These are phyloP conservation scores for Xylaria hypoxylon DNA, from an alignment of 2,329 filamentous ascomycete genomes.

Conservation along the genomic window DNA sequence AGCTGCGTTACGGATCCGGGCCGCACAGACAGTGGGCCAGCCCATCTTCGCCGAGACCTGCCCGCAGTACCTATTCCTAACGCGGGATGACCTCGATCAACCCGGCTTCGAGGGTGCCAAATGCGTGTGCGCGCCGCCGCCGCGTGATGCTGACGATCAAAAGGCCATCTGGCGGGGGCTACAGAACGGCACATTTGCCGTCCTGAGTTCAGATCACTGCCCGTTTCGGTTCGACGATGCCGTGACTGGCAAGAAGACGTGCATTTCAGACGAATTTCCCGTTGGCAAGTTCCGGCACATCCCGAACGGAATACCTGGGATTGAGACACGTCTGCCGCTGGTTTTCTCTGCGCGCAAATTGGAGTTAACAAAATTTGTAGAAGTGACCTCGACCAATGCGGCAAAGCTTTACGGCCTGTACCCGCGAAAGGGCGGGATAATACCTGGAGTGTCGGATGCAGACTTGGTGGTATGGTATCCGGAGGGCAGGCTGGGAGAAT, in stretches of 20 bases:
- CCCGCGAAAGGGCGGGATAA: conserved; percentile 61
- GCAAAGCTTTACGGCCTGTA: conserved; percentile 69
- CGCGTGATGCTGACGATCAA: conserved; percentile 60
- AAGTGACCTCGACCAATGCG: conserved; percentile 65
- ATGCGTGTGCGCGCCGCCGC: conserved; percentile 66
- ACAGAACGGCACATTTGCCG: conserved; percentile 63
- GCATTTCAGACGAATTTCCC: conserved; percentile 58
- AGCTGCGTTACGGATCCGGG: conserved; percentile 59
- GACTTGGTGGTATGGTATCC: conserved; percentile 71
- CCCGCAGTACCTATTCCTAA: conserved; percentile 67
- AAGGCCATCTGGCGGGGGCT: conserved; percentile 64
- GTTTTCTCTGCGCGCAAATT: conserved; percentile 57
- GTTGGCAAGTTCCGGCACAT: conserved; percentile 64
- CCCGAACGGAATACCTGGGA: conserved; percentile 68
- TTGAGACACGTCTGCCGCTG: conserved; percentile 67
- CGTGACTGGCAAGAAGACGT: conserved; percentile 60
- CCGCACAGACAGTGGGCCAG: conserved; percentile 60
- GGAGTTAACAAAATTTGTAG: conserved; percentile 62
- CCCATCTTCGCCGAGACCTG: conserved; percentile 67
- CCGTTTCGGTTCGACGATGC: conserved; percentile 63
- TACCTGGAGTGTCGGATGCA: conserved; percentile 65
- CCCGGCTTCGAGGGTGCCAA: conserved; percentile 67
- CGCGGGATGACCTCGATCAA: conserved; percentile 61
- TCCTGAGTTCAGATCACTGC: conserved; percentile 60
- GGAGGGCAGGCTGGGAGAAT: conserved; percentile 55